Conservation (phyloP, 768 basidiomycete species). For the Lentinula guzmanii region DNA sequence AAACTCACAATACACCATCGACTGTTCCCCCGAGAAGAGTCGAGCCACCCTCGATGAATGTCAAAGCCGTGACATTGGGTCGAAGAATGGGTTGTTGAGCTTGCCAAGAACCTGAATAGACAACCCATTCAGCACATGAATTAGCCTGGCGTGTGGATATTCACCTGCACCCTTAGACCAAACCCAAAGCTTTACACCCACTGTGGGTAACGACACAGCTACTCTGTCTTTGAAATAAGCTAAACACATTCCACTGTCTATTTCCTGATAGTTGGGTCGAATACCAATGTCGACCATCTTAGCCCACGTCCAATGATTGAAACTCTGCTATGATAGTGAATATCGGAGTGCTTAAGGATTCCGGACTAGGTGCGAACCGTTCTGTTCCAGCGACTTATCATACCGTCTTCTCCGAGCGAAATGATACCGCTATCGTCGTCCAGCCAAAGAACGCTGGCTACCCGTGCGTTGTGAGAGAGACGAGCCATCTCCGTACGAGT, state of each 20-base stretch:
- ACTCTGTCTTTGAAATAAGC: constrained; percentile 53
- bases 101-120: constrained; percentile 52
- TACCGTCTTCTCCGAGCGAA: constrained; percentile 50
- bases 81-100: constrained; percentile 58
- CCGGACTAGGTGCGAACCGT: constrained; percentile 31
- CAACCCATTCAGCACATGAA: neutral
- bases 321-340: constrained; percentile 23
- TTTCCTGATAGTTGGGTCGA: constrained; percentile 23
- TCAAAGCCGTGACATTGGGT: constrained; percentile 58
- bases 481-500: constrained; percentile 47
- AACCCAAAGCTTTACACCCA: constrained; percentile 62
- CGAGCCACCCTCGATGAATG: constrained; percentile 57
- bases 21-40: constrained; percentile 64
- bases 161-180: constrained; percentile 43
- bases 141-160: neutral
- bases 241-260: constrained; percentile 39
- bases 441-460: constrained; percentile 54
- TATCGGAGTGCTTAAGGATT: constrained; percentile 2
- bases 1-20: constrained; percentile 56
- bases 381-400: constrained; percentile 54
- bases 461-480: constrained; percentile 43
- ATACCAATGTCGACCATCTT: constrained; percentile 47
- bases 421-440: constrained; percentile 50
- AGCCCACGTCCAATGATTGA: constrained; percentile 50
- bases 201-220: constrained; percentile 54